Evolutionary conservation across 768 basidiomycete species (phyloP), one percentile per base, ranked within the genome.

Genomic region (Serendipita sp.): DNA sequence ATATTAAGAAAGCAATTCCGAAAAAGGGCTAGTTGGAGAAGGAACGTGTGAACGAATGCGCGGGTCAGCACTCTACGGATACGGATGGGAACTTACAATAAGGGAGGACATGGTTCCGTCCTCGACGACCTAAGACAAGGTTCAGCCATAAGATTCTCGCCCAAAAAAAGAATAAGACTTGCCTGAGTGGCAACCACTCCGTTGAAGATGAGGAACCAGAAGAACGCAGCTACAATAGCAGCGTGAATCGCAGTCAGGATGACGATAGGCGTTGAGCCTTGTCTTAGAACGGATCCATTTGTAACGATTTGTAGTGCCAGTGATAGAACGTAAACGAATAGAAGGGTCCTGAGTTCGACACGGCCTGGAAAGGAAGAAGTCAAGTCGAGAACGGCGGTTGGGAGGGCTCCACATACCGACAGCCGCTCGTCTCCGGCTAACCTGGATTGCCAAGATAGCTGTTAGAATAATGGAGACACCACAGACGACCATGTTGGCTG

Each of bases 121-220:
- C 71, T 97, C 95, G 62, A 97, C 88, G 56, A 93, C 70, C 73
- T 98, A 85, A 83, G 22, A 92, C 79, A 64, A 90, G 73, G n/a
- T n/a, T 78, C 88, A 42, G 71, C 58, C 3, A 71, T 44, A 20
- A 70, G 16, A 7, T 3, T 13, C 26, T 16, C 13, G 3, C 13
- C 24, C 7, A 9, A 33, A 22, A 45, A 7, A 45, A 60, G 16
- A n/a, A n/a, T n/a, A 43, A 22, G 28, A 61, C 66, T 62, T 61
- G 90, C 75, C 66, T 58, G 53, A 34, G 66, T 64, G 28, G 62
- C 42, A 4, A 69, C 64, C 14, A 68, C n/a, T 24, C 63, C 67
- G 48, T 68, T 67, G 5, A 33, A 63, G 4, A 68, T 30, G 2
- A 91, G 74, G 4, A 79, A 69, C 88, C 90, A 92, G 70, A 92